phyloP scores from a whole-genome alignment of 2,329 filamentous ascomycete genomes.

The Arthroderma uncinatum region DNA sequence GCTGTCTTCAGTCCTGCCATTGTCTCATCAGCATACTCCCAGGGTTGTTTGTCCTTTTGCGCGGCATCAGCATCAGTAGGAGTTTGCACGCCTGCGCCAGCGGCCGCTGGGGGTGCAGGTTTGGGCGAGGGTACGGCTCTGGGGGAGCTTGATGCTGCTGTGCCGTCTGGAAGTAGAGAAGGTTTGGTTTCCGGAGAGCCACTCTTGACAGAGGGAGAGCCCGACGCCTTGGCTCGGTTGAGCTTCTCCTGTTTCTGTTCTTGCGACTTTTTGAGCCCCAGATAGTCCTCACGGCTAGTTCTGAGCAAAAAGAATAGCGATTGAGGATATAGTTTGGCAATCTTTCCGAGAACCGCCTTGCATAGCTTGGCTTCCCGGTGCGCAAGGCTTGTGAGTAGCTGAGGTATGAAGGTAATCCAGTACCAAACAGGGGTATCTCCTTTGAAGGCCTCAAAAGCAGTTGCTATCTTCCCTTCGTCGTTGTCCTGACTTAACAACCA shows the following conservation, averaged over 20 bases:
- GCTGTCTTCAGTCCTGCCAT: slow-evolving; percentile 93
- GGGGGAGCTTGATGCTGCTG: slow-evolving; percentile 34
- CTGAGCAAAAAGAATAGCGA: slow-evolving; percentile 90
- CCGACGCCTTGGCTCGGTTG: slow-evolving; percentile 51
- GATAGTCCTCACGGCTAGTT: slow-evolving; percentile 88
- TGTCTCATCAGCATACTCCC: slow-evolving; percentile 94
- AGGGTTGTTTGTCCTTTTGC: slow-evolving; percentile 52
- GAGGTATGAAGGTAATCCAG: slow-evolving; percentile 98
- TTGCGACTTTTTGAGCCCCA: slow-evolving; percentile 79
- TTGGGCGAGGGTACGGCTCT: background rate
- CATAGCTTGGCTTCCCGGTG: slow-evolving; percentile 84
- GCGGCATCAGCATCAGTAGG: slow-evolving; percentile 20
- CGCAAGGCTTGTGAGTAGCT: slow-evolving; percentile 80
- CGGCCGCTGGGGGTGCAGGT: background rate
- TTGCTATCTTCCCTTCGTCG: slow-evolving; percentile 66
- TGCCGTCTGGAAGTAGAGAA: slow-evolving; percentile 17
- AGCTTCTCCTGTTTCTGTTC: slow-evolving; percentile 51
- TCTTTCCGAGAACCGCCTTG: slow-evolving; percentile 75
- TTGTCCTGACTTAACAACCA: slow-evolving; percentile 95
- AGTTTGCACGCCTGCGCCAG: background rate
- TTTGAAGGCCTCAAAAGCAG: slow-evolving; percentile 91
- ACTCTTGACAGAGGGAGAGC: slow-evolving; percentile 27
- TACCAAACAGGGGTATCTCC: slow-evolving; percentile 98
- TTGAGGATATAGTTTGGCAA: slow-evolving; percentile 92
- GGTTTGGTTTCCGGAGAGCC: slow-evolving; percentile 19